phyloP scores from a whole-genome alignment of 75 land plant genomes.

The Pinus taeda region DNA sequence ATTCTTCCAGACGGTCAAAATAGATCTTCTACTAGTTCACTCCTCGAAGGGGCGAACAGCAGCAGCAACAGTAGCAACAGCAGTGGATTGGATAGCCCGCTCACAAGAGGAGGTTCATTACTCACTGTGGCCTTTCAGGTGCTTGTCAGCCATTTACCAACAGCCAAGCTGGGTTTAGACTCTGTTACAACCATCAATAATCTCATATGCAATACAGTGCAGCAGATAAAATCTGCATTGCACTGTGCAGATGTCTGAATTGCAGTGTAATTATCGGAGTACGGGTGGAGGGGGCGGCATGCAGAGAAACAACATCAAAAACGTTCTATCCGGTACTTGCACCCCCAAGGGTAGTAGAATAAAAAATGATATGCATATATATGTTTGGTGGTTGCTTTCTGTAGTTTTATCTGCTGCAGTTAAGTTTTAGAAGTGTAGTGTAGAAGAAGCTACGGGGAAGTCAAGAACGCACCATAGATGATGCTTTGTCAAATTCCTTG shows the following conservation, averaged over 20 bases:
- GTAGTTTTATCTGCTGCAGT: background rate
- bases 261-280: conserved; percentile 9
- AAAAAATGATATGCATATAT: background rate
- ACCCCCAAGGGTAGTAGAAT: conserved; percentile 9
- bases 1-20: conserved; percentile 59
- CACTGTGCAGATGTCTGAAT: conserved; percentile 36
- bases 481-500: conserved; percentile 17
- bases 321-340: background rate
- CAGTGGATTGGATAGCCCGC: conserved; percentile 12
- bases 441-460: conserved; percentile 31
- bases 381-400: background rate
- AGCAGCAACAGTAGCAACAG: conserved; percentile 32
- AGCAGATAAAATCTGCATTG: conserved; percentile 78
- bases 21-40: background rate
- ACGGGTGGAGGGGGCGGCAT: conserved; percentile 8
- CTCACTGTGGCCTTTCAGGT: conserved; percentile 73
- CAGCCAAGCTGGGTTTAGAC: conserved; percentile 62
- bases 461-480: conserved; percentile 84
- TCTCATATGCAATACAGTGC: conserved; percentile 74
- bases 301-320: background rate
- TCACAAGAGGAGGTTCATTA: conserved; percentile 49
- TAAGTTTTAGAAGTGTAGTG: background rate
- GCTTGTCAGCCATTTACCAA: conserved; percentile 66
- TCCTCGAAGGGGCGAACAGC: background rate
- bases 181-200: conserved; percentile 71